Evolutionary conservation across 768 basidiomycete species (phyloP).

Genomic region (Mycena haematopus): DNA sequence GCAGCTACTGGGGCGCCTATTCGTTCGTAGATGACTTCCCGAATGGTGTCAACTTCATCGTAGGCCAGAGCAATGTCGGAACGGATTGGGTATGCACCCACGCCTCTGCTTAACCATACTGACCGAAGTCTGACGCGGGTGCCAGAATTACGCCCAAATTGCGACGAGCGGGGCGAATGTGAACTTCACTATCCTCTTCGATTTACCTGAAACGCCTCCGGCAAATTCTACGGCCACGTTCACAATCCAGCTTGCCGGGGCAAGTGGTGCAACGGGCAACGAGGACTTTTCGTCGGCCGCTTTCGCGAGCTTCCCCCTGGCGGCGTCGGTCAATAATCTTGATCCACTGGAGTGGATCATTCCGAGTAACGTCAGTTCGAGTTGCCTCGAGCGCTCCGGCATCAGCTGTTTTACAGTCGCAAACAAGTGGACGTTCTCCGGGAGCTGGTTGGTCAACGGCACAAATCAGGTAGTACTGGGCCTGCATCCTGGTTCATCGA

Average conservation of each 20-base stretch:
- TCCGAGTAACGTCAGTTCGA: slow-evolving; percentile 22
- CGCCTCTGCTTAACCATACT: neutral
- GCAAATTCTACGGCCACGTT: slow-evolving; percentile 14
- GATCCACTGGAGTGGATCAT: slow-evolving; percentile 15
- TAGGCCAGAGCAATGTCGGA: neutral
- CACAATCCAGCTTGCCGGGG: slow-evolving; percentile 20
- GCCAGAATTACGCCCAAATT: slow-evolving; percentile 24
- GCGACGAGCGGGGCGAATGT: slow-evolving; percentile 16
- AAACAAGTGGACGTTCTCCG: slow-evolving; percentile 14
- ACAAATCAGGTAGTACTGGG: neutral
- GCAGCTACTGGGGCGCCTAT: slow-evolving; percentile 6
- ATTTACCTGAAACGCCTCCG: neutral
- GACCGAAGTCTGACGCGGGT: neutral
- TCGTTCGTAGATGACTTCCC: no score
- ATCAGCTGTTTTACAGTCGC: slow-evolving; percentile 24
- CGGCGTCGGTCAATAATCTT: slow-evolving; percentile 8
- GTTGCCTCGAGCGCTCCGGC: slow-evolving; percentile 22
- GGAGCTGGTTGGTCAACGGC: slow-evolving; percentile 23
- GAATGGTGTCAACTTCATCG: no score
- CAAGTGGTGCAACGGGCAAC: slow-evolving; percentile 16
- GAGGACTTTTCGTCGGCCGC: slow-evolving; percentile 15
- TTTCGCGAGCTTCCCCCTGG: slow-evolving; percentile 22
- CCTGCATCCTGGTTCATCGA: slow-evolving; percentile 11
- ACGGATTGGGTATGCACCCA: slow-evolving; percentile 14
- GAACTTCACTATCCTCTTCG: slow-evolving; percentile 18